These are phyloP conservation scores for Phytophthora meadii DNA, from an alignment of 352 stramenopile species.

Conservation along the genomic window DNA sequence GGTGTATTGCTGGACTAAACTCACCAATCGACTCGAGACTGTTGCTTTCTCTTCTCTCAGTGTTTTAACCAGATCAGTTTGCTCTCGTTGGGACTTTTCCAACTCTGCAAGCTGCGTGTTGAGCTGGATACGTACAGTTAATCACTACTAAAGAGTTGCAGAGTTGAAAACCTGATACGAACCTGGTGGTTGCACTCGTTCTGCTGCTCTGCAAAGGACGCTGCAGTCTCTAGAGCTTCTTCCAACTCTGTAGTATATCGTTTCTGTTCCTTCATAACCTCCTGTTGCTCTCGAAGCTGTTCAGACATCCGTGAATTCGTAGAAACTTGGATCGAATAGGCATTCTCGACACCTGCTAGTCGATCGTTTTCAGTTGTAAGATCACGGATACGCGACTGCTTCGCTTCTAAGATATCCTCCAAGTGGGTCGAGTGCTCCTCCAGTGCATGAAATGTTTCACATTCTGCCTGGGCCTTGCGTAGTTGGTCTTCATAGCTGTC, in stretches of 20 bases:
- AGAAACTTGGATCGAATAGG: conserved; percentile 25
- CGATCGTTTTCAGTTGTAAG: conserved; percentile 47
- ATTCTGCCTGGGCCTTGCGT: conserved; percentile 19
- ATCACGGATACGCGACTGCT: conserved; percentile 26
- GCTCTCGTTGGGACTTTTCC: conserved; percentile 22
- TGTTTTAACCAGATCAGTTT: conserved; percentile 13
- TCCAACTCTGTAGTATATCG: conserved; percentile 27
- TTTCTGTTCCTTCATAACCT: conserved; percentile 18
- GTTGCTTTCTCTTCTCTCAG: conserved; percentile 19
- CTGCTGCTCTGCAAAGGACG: conserved; percentile 43
- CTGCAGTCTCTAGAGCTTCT: conserved; percentile 30
- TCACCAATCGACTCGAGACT: conserved; percentile 22
- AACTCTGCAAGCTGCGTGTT: conserved; percentile 22
- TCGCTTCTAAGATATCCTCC: conserved; percentile 13
- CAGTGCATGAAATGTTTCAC: conserved; percentile 25
- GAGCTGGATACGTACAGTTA: conserved; percentile 14
- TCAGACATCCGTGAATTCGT: conserved; percentile 16
- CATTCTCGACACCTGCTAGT: conserved; percentile 38
- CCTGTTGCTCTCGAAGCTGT: conserved; percentile 23
- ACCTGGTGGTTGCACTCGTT: conserved; percentile 47
- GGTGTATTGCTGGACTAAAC: conserved; percentile 33
- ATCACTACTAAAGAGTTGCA: not conserved
- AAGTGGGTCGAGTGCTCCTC: conserved; percentile 32
- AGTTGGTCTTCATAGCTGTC: conserved; percentile 37
- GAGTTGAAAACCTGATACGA: not conserved